Base-by-base conservation (phyloP, 2,329 filamentous ascomycete genomes). In the Gaeumannomyces tritici region DNA sequence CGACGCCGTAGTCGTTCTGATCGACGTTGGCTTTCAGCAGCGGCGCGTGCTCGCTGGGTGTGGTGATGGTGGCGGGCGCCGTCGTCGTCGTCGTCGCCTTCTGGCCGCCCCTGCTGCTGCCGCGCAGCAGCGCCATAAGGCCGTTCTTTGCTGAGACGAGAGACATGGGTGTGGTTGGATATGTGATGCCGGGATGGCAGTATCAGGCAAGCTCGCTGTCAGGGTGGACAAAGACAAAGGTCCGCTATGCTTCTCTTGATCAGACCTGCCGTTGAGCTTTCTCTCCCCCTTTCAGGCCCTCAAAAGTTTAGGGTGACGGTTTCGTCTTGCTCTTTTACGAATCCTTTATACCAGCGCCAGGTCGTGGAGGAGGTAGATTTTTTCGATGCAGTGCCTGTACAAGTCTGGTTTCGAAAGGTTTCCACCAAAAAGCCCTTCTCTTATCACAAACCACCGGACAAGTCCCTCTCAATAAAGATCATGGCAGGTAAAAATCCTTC, bases 61-160 rank as follows among this genome's bases (percentile, higher is more conserved):
- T 11, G 31, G 4, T n/a, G 15, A 31, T n/a, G n/a, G 15, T 28
- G 24, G 28, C 24, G 7, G 42, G 24, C 4, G 59, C 4, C 3
- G 31, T 8, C 31, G 31, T 33, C 31, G 31, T 33, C 31, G 31
- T 33, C n/a, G 18, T 29, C 11, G n/a, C 9, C 27, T 9, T 27
- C 54, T n/a, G 42, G 35, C 24, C 15, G 13, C n/a, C 26, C 4
- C 28, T 35, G 18, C 42, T 9, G n/a, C 33, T 26, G 24, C 42
- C 29, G 42, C 59, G 9, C 26, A 60, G 42, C 26, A 60, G 42
- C n/a, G 59, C 42, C 59, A 54, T n/a, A 26, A 60, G 33, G 26
- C 33, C 47, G 18, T 60, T 60, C 31, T 60, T 60, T 31, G 59
- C 42, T n/a, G 59, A 27, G 15, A 60, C 59, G n/a, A 60, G 21